phyloP scores from a whole-genome alignment of 345 rosid species.

The Eutrema yunnanense region DNA sequence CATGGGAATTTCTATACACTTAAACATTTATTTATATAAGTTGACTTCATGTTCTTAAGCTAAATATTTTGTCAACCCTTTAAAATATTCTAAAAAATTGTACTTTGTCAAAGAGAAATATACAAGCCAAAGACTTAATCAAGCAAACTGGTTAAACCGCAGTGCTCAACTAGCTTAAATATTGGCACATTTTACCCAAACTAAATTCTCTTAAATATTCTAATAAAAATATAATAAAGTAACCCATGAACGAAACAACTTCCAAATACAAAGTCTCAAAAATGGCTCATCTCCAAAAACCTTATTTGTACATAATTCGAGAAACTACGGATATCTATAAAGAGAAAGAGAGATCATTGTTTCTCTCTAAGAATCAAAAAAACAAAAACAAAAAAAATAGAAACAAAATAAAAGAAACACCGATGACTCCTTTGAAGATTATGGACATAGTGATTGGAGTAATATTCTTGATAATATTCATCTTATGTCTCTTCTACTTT shows the following conservation, averaged over 20 bases:
- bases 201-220: background rate
- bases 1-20: background rate
- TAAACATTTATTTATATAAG: background rate
- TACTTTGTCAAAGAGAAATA: background rate
- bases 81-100: background rate
- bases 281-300: background rate
- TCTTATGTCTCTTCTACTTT: slow-evolving; percentile 18
- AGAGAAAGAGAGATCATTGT: background rate
- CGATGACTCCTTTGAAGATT: slow-evolving; percentile 24
- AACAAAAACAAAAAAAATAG: background rate
- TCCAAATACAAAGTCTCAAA: slow-evolving; percentile 16
- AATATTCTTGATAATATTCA: slow-evolving; percentile 16
- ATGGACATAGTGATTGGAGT: slow-evolving; percentile 19
- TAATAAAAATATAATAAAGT: background rate
- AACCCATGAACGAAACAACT: background rate
- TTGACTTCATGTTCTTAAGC: background rate
- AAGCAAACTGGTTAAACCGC: background rate
- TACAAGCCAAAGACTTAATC: background rate
- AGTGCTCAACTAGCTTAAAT: background rate
- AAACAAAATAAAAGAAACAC: background rate
- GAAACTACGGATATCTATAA: background rate
- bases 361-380: background rate
- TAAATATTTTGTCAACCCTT: background rate
- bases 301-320: background rate
- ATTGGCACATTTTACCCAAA: background rate